Percentiles rank a stretch among this genome's conserved stretches.
phyloP scores from a whole-genome alignment of 495 filamentous ascomycete species.

The Entonaema liquescens region DNA sequence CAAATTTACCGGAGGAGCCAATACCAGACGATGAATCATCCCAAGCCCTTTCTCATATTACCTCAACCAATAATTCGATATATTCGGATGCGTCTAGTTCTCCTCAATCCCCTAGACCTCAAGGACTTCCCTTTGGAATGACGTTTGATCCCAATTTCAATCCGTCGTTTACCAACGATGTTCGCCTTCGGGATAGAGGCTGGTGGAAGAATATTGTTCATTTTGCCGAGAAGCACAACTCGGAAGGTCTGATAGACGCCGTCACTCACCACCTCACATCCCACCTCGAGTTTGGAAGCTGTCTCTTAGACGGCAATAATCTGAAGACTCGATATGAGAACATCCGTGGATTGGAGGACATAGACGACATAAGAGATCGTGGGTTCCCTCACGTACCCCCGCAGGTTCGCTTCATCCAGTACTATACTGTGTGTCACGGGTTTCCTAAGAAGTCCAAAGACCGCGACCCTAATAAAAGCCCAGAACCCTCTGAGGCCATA shows the following conservation, averaged over 20 bases:
- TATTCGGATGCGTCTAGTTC: conserved; percentile 46
- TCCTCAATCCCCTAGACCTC: conserved; percentile 37
- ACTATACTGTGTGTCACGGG: conserved; percentile 87
- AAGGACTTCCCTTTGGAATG: conserved; percentile 27
- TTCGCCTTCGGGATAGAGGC: conserved; percentile 67
- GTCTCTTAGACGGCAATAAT: conserved; percentile 76
- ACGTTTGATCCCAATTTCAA: conserved; percentile 72
- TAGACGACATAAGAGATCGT: conserved; percentile 54
- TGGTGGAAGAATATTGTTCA: conserved; percentile 73
- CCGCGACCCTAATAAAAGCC: conserved; percentile 38
- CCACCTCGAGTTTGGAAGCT: conserved; percentile 82
- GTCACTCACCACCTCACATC: conserved; percentile 78
- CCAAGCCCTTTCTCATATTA: conserved; percentile 19
- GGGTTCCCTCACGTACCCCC: conserved; percentile 37
- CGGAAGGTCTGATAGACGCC: conserved; percentile 71
- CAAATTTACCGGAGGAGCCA: conserved; percentile 33
- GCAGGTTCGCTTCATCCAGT: conserved; percentile 83
- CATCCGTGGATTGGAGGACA: conserved; percentile 74
- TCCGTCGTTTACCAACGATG: conserved; percentile 77
- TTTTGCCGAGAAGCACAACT: conserved; percentile 80
- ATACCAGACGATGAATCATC: conserved; percentile 20
- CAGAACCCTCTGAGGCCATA: conserved; percentile 3
- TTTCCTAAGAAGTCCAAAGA: conserved; percentile 57
- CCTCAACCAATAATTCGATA: conserved; percentile 50
- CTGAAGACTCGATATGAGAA: conserved; percentile 74